Evolutionary conservation across 2,329 filamentous ascomycete genomes (phyloP).

Genomic region (Helotiales sp.): DNA sequence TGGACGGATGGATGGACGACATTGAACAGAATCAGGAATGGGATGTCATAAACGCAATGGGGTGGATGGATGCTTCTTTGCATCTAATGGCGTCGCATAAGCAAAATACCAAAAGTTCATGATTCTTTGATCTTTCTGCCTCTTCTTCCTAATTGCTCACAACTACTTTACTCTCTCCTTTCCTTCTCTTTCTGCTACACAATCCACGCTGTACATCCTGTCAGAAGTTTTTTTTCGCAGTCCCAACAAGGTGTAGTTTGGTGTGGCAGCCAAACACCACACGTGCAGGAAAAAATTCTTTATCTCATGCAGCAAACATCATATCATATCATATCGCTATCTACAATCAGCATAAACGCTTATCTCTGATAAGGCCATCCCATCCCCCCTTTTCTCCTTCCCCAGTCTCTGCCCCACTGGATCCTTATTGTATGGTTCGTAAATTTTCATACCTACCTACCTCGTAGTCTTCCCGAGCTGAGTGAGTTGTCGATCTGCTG

Average conservation of each 20-base stretch:
- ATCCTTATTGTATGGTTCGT: background rate
- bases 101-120: constrained; percentile 7
- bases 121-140: background rate
- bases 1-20: background rate
- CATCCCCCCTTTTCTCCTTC: background rate
- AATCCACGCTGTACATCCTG: background rate
- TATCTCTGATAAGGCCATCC: background rate
- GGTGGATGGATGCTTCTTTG: background rate
- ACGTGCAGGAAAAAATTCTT: background rate
- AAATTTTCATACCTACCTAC: no score
- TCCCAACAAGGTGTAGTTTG: no score
- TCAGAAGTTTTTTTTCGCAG: no score
- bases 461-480: no score
- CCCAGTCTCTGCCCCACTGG: background rate
- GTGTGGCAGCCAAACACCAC: no score
- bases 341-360: background rate
- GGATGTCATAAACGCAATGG: background rate
- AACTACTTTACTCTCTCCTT: background rate
- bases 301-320: no score
- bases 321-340: background rate
- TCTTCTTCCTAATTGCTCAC: no score
- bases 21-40: background rate
- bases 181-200: background rate
- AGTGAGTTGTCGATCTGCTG: background rate
- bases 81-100: background rate